Conservation (phyloP, 495 filamentous ascomycete species). For the Xylaria cubensis region DNA sequence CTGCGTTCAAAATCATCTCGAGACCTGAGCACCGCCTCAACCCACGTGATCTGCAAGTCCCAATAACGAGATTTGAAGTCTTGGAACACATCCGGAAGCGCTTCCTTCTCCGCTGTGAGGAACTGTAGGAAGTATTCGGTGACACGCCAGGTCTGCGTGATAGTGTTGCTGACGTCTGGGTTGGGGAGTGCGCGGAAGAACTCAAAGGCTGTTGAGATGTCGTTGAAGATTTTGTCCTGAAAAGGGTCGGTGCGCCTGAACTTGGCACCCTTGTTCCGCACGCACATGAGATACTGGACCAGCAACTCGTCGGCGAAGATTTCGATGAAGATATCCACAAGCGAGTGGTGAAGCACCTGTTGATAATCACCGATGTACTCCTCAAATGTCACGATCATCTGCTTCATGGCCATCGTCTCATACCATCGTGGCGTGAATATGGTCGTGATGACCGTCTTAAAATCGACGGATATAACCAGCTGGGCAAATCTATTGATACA, state of each 20-base stretch:
- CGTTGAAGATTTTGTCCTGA: slow-evolving; percentile 88
- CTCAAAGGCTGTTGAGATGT: slow-evolving; percentile 83
- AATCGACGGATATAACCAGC: slow-evolving; percentile 87
- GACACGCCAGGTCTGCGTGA: slow-evolving; percentile 92
- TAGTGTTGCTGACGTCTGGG: slow-evolving; percentile 55
- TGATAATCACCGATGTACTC: slow-evolving; percentile 91
- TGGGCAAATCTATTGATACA: slow-evolving; percentile 84
- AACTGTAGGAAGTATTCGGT: slow-evolving; percentile 80
- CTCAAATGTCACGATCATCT: slow-evolving; percentile 89
- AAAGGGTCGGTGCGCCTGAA: slow-evolving; percentile 85
- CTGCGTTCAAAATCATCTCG: slow-evolving; percentile 92
- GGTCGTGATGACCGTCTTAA: slow-evolving; percentile 77
- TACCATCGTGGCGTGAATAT: slow-evolving; percentile 96
- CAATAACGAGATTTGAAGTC: slow-evolving; percentile 85
- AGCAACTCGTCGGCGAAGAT: slow-evolving; percentile 91
- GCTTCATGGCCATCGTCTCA: slow-evolving; percentile 76
- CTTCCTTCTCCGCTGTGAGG: slow-evolving; percentile 75
- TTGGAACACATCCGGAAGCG: slow-evolving; percentile 77
- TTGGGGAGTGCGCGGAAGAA: slow-evolving; percentile 66
- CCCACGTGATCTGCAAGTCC: slow-evolving; percentile 95
- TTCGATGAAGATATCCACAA: slow-evolving; percentile 88
- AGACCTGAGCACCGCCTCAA: slow-evolving; percentile 86
- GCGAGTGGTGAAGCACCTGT: slow-evolving; percentile 77
- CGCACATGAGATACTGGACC: slow-evolving; percentile 80
- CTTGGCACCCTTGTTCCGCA: slow-evolving; percentile 88